Conservation (phyloP, 345 rosid genomes). For the Litchi chinensis region DNA sequence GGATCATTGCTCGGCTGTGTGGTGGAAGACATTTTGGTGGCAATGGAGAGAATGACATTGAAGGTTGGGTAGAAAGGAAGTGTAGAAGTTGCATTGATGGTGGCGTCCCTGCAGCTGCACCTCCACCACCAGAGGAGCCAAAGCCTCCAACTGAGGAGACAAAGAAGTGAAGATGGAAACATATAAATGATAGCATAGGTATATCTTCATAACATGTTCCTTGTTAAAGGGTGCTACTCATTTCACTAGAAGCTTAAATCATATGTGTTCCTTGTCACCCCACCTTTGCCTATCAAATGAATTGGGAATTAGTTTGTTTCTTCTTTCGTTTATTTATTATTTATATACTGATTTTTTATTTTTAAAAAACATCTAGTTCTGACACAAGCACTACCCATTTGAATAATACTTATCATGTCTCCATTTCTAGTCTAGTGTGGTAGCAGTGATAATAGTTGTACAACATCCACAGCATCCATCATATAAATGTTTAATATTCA, state of each 20-base stretch:
- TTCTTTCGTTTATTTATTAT: neutral
- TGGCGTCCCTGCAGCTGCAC: constrained; percentile 50
- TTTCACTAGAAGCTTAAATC: constrained; percentile 6
- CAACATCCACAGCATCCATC: neutral
- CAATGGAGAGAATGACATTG: constrained; percentile 73
- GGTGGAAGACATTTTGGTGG: constrained; percentile 71
- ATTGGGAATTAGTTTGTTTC: neutral
- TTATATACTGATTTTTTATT: neutral
- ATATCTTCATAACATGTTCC: neutral
- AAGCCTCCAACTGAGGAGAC: constrained; percentile 43
- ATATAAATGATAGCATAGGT: neutral
- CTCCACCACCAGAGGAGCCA: constrained; percentile 36
- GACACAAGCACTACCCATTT: too few relatives aligned
- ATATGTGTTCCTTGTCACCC: constrained; percentile 10
- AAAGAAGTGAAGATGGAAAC: constrained; percentile 44
- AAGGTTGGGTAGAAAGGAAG: constrained; percentile 87
- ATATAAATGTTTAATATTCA: neutral
- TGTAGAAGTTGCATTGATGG: constrained; percentile 89
- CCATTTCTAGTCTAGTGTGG: too few relatives aligned
- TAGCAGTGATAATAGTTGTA: neutral
- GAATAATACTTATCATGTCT: too few relatives aligned
- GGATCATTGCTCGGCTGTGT: constrained; percentile 73
- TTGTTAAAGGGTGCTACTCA: constrained; percentile 6
- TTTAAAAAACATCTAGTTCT: too few relatives aligned
- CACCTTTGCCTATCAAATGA: constrained; percentile 8